A percentile compares a stretch with the other conserved stretches of the same genome.
Conservation (phyloP, 1,284 basidiomycete species). For the Megacollybia platyphylla region DNA sequence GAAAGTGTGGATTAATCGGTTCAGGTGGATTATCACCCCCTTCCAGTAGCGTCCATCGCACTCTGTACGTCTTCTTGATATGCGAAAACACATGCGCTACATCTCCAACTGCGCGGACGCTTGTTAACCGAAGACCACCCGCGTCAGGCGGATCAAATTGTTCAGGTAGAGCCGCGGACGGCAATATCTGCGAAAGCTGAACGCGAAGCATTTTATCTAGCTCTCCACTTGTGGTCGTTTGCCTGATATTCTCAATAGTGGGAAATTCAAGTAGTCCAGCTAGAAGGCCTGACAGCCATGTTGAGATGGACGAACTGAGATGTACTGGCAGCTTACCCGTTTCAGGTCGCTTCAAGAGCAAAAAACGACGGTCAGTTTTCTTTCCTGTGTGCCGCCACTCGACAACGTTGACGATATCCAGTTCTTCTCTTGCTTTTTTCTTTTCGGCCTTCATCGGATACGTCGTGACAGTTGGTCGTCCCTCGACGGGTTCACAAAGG, state of each 20-base stretch:
- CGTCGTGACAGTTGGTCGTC: slow-evolving; percentile 35
- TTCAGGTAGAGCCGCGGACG: slow-evolving; percentile 3
- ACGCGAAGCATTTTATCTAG: slow-evolving; percentile 22
- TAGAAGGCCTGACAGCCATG: slow-evolving; percentile 53
- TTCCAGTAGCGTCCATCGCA: slow-evolving; percentile 56
- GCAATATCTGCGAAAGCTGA: slow-evolving; percentile 30
- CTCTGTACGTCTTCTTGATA: slow-evolving; percentile 81
- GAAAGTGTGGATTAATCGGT: not conserved
- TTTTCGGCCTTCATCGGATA: slow-evolving; percentile 85
- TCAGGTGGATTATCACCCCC: slow-evolving; percentile 31
- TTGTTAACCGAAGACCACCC: slow-evolving; percentile 21
- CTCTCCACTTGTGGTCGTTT: slow-evolving; percentile 19
- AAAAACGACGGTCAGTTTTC: slow-evolving; percentile 39
- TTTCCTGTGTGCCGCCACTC: slow-evolving; percentile 48
- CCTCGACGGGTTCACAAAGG: slow-evolving; percentile 58
- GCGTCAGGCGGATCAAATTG: not conserved
- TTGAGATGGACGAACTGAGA: slow-evolving; percentile 1
- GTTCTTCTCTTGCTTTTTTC: slow-evolving; percentile 77
- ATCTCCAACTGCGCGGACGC: slow-evolving; percentile 42
- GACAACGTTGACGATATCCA: slow-evolving; percentile 76
- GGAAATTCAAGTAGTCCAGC: slow-evolving; percentile 84
- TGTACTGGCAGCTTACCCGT: slow-evolving; percentile 40
- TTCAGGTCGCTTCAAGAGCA: slow-evolving; percentile 74
- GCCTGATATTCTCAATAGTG: slow-evolving; percentile 36
- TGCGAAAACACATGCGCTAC: slow-evolving; percentile 85